Evolutionary conservation across 805 yeast genomes (phyloP).

Genomic region (Candida sithepensis): DNA sequence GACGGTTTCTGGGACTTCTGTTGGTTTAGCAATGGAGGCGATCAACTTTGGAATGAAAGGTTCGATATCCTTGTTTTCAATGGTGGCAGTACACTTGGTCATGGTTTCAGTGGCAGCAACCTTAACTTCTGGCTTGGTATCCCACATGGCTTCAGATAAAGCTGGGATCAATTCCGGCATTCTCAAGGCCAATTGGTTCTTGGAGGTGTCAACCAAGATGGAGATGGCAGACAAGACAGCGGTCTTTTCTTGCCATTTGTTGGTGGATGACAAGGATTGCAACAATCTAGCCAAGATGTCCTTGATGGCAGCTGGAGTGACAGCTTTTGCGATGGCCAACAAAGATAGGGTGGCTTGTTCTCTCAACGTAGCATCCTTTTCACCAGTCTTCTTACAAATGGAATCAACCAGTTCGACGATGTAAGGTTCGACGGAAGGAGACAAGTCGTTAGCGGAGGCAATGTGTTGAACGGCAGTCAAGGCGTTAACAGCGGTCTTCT

Average conservation of each 20-base stretch:
- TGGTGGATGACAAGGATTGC: conserved; percentile 60
- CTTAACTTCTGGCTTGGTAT: conserved; percentile 98
- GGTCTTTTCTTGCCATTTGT: conserved; percentile 98
- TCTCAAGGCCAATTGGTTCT: conserved; percentile 94
- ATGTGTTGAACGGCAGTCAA: conserved; percentile 82
- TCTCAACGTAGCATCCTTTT: conserved; percentile 77
- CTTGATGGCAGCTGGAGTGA: conserved; percentile 94
- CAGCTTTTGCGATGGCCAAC: conserved; percentile 68
- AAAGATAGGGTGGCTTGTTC: conserved; percentile 74
- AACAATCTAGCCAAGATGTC: conserved; percentile 79
- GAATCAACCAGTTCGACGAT: conserved; percentile 71
- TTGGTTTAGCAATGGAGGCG: conserved; percentile 94
- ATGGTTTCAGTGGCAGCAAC: conserved; percentile 93
- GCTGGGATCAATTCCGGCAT: conserved; percentile 99
- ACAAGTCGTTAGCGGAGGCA: conserved; percentile 71
- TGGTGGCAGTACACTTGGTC: conserved; percentile 94
- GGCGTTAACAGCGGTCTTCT: conserved; percentile 81
- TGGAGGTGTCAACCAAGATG: conserved; percentile 88
- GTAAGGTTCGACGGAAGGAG: conserved; percentile 95
- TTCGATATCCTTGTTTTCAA: conserved; percentile 99
- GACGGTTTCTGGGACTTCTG: conserved; percentile 97
- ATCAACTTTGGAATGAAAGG: conserved; percentile 98
- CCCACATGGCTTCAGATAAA: conserved; percentile 99
- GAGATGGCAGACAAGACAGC: conserved; percentile 83
- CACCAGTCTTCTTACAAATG: conserved; percentile 81